Evolutionary conservation across 2,329 filamentous ascomycete genomes (phyloP).

Genomic region (Pseudocercospora ulei): DNA sequence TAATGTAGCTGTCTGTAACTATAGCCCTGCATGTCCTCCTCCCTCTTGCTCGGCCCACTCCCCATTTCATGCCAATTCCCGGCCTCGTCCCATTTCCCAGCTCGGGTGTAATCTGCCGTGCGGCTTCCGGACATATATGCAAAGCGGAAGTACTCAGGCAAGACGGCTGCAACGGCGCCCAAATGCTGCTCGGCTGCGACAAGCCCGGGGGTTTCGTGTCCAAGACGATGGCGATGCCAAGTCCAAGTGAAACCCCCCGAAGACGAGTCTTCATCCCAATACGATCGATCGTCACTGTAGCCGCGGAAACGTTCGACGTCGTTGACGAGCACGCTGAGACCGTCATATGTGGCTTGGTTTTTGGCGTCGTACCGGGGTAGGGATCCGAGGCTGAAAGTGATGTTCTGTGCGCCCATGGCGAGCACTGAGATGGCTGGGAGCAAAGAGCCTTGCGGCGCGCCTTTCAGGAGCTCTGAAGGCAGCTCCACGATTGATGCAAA

Average conservation of each 20-base stretch:
- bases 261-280: conserved; percentile 34
- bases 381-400: conserved; percentile 52
- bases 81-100: conserved; percentile 57
- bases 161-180: conserved; percentile 22
- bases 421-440: conserved; percentile 46
- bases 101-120: conserved; percentile 63
- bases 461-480: conserved; percentile 55
- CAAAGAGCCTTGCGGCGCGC: conserved; percentile 46
- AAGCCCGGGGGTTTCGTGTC: conserved; percentile 9
- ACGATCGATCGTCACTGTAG: conserved; percentile 51
- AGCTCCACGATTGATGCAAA: conserved; percentile 86
- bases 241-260: conserved; percentile 30
- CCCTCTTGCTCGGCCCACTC: conserved; percentile 43
- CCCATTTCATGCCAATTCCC: conserved; percentile 59
- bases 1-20: too few relatives aligned
- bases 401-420: conserved; percentile 46
- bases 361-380: conserved; percentile 35
- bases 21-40: conserved; percentile 3
- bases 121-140: conserved; percentile 58
- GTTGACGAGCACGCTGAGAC: conserved; percentile 71
- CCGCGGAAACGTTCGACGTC: conserved; percentile 72
- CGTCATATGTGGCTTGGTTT: conserved; percentile 50
- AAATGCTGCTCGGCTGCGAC: conserved; percentile 6
- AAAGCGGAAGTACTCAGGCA: conserved; percentile 68
- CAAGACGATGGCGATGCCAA: conserved; percentile 29